Conservation (phyloP, 2,329 filamentous ascomycete species). For the Gremmenia infestans region DNA sequence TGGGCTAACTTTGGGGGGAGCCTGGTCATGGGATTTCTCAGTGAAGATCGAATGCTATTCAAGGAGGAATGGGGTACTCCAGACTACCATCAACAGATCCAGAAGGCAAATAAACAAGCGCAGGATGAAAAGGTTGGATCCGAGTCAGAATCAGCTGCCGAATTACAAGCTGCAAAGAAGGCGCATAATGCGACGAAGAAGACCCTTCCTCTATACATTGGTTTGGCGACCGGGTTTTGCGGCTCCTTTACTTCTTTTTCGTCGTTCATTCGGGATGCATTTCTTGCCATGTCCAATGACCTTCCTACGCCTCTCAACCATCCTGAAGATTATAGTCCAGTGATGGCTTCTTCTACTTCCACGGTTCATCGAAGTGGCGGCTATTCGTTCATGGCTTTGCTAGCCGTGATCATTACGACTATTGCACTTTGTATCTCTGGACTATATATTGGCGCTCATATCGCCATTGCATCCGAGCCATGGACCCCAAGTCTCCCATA, state of each 20-base stretch:
- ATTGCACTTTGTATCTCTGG: conserved; percentile 65
- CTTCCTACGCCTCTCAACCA: conserved; percentile 48
- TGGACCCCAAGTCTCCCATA: conserved; percentile 58
- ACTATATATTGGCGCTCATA: conserved; percentile 67
- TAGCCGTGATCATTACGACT: conserved; percentile 71
- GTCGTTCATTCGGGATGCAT: conserved; percentile 73
- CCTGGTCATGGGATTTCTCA: conserved; percentile 78
- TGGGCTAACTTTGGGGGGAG: conserved; percentile 88
- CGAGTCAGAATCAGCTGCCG: conserved; percentile 21
- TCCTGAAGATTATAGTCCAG: conserved; percentile 32
- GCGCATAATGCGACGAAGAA: conserved; percentile 66
- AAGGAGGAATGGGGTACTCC: conserved; percentile 57
- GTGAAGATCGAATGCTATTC: conserved; percentile 74
- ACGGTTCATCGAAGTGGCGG: conserved; percentile 58
- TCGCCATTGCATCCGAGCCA: conserved; percentile 58
- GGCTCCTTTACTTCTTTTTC: conserved; percentile 90
- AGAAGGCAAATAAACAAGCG: conserved; percentile 31
- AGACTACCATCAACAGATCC: conserved; percentile 34
- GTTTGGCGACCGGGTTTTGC: conserved; percentile 80
- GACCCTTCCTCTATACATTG: conserved; percentile 82
- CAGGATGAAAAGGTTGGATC: conserved; percentile 37
- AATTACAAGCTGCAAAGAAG: conserved; percentile 46
- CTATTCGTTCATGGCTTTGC: conserved; percentile 75
- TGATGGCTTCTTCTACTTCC: conserved; percentile 31
- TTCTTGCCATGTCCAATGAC: conserved; percentile 74